phyloP scores from a whole-genome alignment of 2,329 filamentous ascomycete genomes.

The Didymella segeticola region DNA sequence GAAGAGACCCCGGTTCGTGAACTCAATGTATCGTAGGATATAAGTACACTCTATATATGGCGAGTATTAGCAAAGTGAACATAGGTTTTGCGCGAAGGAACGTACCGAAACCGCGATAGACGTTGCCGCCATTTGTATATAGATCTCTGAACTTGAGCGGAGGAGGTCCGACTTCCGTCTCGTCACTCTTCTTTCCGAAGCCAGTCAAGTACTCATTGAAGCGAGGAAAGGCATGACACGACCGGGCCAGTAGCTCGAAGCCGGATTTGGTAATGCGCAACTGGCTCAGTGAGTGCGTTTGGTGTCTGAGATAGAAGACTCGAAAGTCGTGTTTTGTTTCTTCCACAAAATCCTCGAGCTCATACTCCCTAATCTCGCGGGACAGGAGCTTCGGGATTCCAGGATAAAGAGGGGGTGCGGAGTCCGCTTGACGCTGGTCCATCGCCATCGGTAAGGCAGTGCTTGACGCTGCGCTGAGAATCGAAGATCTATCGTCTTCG shows the following conservation, averaged over 20 bases:
- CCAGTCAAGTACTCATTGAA: constrained; percentile 30
- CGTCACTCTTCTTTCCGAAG: constrained; percentile 18
- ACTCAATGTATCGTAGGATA: constrained; percentile 6
- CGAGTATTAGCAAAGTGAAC: neutral
- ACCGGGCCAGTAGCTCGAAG: neutral
- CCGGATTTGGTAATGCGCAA: constrained; percentile 24
- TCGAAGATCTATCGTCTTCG: neutral
- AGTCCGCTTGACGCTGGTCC: neutral
- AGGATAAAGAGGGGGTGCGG: neutral
- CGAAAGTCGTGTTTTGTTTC: constrained; percentile 24
- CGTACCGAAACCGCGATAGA: constrained; percentile 5
- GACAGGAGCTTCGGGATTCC: neutral
- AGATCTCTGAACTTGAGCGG: constrained; percentile 17
- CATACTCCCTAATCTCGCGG: neutral
- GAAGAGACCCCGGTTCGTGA: neutral
- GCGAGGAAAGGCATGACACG: constrained; percentile 27
- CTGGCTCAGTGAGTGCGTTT: constrained; percentile 24
- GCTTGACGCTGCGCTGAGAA: neutral
- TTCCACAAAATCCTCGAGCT: constrained; percentile 1
- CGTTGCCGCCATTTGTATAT: neutral
- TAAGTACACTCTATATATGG: constrained; percentile 2
- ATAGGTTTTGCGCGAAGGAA: neutral
- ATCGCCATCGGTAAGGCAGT: neutral
- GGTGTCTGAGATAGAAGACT: constrained; percentile 31
- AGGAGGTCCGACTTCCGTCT: constrained; percentile 27